Evolutionary conservation across 2,329 filamentous ascomycete species (phyloP).

Genomic region (Endocalyx cinctus): DNA sequence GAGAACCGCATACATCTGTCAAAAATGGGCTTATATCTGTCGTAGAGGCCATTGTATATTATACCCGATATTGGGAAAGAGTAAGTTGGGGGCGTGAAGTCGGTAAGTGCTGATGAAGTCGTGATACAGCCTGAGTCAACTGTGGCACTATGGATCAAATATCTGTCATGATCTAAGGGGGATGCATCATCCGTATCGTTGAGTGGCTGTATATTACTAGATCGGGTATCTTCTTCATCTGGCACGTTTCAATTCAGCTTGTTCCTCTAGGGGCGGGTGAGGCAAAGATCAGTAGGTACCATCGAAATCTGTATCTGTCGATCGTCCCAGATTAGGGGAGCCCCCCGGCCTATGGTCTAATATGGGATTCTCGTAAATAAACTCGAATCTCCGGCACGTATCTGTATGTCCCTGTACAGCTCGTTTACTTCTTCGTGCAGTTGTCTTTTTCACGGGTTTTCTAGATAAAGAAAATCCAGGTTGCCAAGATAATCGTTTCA

Average conservation of each 20-base stretch:
- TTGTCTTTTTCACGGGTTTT: conserved; percentile 1
- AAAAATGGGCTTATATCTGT: not conserved
- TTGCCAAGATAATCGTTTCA: conserved; percentile 1
- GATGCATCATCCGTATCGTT: not conserved
- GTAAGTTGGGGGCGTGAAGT: too few relatives aligned
- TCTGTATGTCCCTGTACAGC: not conserved
- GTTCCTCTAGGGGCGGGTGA: too few relatives aligned
- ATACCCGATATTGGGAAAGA: not conserved
- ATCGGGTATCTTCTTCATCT: too few relatives aligned
- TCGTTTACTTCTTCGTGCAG: not conserved
- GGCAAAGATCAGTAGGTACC: too few relatives aligned
- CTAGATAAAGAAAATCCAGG: not conserved
- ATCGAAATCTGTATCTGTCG: not conserved
- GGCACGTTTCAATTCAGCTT: too few relatives aligned
- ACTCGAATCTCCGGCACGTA: not conserved
- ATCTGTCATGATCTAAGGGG: not conserved
- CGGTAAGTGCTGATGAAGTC: not conserved
- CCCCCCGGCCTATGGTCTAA: not conserved
- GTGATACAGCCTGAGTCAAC: not conserved
- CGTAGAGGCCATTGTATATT: not conserved
- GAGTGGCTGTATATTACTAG: too few relatives aligned
- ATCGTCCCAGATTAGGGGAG: not conserved
- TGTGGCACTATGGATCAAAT: not conserved
- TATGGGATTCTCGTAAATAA: not conserved
- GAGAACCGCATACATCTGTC: not conserved